A percentile compares a stretch with the other conserved stretches of the same genome.
Evolutionary conservation across 176 grass and related monocot genomes (phyloP).

Genomic region (Oropetium thomaeum): DNA sequence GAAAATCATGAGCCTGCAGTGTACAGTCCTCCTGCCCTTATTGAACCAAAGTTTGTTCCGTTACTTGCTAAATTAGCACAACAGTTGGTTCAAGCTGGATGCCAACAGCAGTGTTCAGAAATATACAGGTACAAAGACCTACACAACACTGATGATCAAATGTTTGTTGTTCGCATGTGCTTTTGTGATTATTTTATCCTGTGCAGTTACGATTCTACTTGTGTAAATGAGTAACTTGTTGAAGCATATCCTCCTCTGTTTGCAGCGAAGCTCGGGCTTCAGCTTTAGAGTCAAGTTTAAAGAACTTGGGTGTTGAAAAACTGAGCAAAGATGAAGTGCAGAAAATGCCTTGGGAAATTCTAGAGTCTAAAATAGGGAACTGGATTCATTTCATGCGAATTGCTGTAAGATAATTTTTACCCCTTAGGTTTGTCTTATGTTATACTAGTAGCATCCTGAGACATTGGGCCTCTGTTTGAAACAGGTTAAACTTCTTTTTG

Average conservation of each 20-base stretch:
- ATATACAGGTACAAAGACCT: slow-evolving; percentile 66
- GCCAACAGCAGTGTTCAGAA: slow-evolving; percentile 75
- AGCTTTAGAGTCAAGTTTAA: slow-evolving; percentile 86
- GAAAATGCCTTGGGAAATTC: slow-evolving; percentile 92
- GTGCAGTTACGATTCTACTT: background rate
- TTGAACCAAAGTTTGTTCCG: slow-evolving; percentile 77
- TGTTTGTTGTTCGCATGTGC: no score
- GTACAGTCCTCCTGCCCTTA: slow-evolving; percentile 82
- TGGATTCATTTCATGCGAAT: slow-evolving; percentile 99
- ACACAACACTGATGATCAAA: background rate
- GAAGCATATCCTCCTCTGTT: slow-evolving; percentile 20
- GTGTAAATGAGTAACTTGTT: background rate
- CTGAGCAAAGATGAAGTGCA: slow-evolving; percentile 96
- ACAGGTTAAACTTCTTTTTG: slow-evolving; percentile 98
- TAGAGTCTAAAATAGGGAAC: slow-evolving; percentile 88
- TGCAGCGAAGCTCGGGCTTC: slow-evolving; percentile 74
- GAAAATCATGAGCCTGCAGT: slow-evolving; percentile 66
- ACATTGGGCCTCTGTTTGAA: slow-evolving; percentile 37
- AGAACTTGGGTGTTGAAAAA: slow-evolving; percentile 94
- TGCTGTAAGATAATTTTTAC: slow-evolving; percentile 51
- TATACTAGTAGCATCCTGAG: slow-evolving; percentile 5
- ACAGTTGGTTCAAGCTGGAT: slow-evolving; percentile 86
- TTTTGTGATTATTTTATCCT: no score
- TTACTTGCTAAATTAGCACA: slow-evolving; percentile 87
- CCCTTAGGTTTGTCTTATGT: background rate